A percentile compares a stretch with the other conserved stretches of the same genome.
Conservation (phyloP, 805 yeast species). For the Hanseniaspora clermontiae region DNA sequence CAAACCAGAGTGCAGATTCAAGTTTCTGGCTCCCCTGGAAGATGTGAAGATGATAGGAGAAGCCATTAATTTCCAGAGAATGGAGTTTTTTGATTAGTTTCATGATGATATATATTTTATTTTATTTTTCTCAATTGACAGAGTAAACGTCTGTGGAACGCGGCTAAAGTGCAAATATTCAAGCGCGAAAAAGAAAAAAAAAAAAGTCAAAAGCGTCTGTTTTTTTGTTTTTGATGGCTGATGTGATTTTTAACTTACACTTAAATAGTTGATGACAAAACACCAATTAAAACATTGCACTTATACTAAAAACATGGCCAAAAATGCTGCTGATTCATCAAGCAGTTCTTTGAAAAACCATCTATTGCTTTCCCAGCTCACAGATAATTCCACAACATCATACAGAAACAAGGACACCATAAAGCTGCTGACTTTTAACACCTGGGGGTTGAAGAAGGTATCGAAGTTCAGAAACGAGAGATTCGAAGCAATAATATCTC, state of each 20-base stretch:
- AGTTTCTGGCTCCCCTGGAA: not conserved
- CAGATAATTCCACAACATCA: not conserved
- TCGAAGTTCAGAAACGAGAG: conserved; percentile 59
- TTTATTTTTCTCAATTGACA: too few species aligned
- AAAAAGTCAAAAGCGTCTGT: too few species aligned
- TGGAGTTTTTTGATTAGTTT: not conserved
- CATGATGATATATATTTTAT: not conserved
- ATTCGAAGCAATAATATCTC: conserved; percentile 59
- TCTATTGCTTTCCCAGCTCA: not conserved
- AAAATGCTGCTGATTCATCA: not conserved
- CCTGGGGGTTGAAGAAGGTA: conserved; percentile 83
- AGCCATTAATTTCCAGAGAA: not conserved
- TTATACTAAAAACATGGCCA: not conserved
- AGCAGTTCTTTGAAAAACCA: not conserved
- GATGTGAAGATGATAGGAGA: conserved; percentile 4
- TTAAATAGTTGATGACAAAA: not conserved
- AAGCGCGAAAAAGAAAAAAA: too few species aligned
- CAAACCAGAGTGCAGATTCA: conserved; percentile 4
- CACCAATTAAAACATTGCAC: not conserved
- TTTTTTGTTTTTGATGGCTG: not conserved
- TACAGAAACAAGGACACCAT: not conserved
- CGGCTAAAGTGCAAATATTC: too few species aligned
- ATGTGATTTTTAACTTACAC: not conserved
- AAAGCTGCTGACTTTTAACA: conserved; percentile 54
- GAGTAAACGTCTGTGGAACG: too few species aligned